Evolutionary conservation across 768 basidiomycete species (phyloP).

Genomic region (Saitozyma podzolica): DNA sequence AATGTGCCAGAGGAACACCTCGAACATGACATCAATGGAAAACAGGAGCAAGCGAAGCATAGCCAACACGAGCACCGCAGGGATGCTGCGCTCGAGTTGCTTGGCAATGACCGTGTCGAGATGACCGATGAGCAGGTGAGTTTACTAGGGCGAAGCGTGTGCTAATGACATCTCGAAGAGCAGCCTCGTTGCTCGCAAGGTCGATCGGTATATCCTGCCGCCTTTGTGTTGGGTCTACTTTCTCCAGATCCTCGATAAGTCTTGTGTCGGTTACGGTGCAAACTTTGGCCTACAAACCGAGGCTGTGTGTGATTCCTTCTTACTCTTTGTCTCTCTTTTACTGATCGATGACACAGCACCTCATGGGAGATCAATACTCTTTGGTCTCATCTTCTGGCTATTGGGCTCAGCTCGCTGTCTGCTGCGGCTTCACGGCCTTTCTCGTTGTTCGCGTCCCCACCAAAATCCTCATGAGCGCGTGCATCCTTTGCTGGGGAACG

Average conservation of each 20-base stretch:
- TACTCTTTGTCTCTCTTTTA: background rate
- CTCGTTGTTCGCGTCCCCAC: conserved; percentile 43
- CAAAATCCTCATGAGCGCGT: conserved; percentile 31
- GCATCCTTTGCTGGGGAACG: conserved; percentile 27
- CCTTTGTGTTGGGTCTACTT: conserved; percentile 40
- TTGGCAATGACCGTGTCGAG: background rate
- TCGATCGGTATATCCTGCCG: too few relatives aligned
- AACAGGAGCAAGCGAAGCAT: too few relatives aligned
- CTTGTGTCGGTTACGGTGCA: conserved; percentile 2
- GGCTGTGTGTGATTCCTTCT: too few relatives aligned
- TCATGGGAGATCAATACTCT: conserved; percentile 9
- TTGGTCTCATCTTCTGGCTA: conserved; percentile 8
- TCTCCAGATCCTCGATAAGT: conserved; percentile 50
- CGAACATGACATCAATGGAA: too few relatives aligned
- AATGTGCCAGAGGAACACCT: too few relatives aligned
- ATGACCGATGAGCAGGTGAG: background rate
- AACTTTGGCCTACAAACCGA: conserved; percentile 14
- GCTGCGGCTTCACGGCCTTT: conserved; percentile 35
- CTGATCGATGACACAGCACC: background rate
- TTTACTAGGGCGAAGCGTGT: too few relatives aligned
- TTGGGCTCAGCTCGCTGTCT: conserved; percentile 15
- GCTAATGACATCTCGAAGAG: too few relatives aligned
- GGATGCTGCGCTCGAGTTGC: too few relatives aligned
- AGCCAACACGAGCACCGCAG: too few relatives aligned
- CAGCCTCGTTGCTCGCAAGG: too few relatives aligned